Base-by-base conservation (phyloP, 129 eudicot species). In the Artemisia annua region DNA sequence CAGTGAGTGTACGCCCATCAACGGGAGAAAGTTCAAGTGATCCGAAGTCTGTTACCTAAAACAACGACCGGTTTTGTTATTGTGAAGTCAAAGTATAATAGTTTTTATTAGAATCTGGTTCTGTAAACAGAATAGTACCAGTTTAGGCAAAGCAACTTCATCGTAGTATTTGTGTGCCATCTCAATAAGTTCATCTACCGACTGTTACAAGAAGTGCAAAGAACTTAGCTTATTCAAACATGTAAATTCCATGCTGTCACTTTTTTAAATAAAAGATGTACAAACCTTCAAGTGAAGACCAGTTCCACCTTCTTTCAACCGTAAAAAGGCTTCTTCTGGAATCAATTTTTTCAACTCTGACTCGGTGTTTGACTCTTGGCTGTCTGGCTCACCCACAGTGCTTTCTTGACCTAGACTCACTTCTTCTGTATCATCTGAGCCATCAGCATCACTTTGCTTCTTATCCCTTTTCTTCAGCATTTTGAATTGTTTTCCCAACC, bases 11-110 rank as follows among this genome's bases (percentile, higher is more conserved):
- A 61, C 99, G 99, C 11, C 99, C 99, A 87, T 95, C 99, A 78
- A 95, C 99, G 15, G 99, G 99, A 80, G 99, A 95, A 70, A 95
- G 99, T 88, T 95, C 99, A 63, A 95, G 97, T 67, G 99, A 95
- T 83, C 85, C 96, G 66, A 90, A 95, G 83, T 95, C 99, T 69
- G 99, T 83, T 39, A 95, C 97, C 99, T 95, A 79, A 22, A 58
- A 16, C 17, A 71, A 58, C 53, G 56, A 57, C 64, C 65, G 16
- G 64, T 24, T n/a, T 74, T 48, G 51, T 78, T 65, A 77, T 24
- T 5, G 8, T 48, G 62, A 19, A 54, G 46, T 66, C 50, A 26
- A 70, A 77, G 19, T 35, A 46, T 6, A 7, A 58, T 10, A 48
- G 57, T 7, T 59, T 20, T 49, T 46, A 13, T 18, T 61, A 59